Conservation (phyloP, 768 basidiomycete genomes). For the Hygrocybe coccinea region DNA sequence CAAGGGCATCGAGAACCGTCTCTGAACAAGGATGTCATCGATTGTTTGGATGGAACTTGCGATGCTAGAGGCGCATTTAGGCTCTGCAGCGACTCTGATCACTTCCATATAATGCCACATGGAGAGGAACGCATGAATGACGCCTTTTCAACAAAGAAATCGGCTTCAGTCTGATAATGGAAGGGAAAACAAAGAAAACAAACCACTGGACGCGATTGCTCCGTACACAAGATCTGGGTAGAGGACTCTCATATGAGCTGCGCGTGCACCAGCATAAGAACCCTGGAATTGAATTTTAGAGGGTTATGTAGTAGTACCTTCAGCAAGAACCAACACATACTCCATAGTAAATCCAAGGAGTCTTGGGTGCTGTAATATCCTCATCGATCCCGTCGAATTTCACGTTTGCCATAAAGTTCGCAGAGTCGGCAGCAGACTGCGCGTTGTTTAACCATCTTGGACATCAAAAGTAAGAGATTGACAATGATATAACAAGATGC, state of each 20-base stretch:
- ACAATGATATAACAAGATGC: not conserved
- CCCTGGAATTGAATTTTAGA: constrained; percentile 40
- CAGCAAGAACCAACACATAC: constrained; percentile 38
- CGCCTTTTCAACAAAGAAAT: constrained; percentile 43
- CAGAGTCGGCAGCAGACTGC: constrained; percentile 87
- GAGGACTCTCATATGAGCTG: constrained; percentile 84
- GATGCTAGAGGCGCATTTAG: constrained; percentile 54
- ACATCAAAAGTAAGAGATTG: not conserved
- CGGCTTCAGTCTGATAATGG: not conserved
- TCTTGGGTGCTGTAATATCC: constrained; percentile 63
- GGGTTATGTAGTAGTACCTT: not conserved
- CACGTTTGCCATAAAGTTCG: constrained; percentile 82
- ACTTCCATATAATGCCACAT: constrained; percentile 91
- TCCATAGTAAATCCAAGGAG: constrained; percentile 93
- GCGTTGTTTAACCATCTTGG: constrained; percentile 82
- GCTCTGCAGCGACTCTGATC: constrained; percentile 64
- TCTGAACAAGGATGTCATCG: constrained; percentile 53
- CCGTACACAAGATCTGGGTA: constrained; percentile 89
- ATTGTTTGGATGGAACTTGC: constrained; percentile 54
- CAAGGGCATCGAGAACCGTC: constrained; percentile 44
- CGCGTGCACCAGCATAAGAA: constrained; percentile 89
- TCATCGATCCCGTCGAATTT: constrained; percentile 67
- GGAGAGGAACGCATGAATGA: constrained; percentile 76
- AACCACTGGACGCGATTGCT: constrained; percentile 83
- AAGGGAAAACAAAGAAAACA: constrained; percentile 17